A percentile compares a stretch with the other conserved stretches of the same genome.
Conservation (phyloP, 208 protist genomes). For the Acanthamoeba triangularis region DNA sequence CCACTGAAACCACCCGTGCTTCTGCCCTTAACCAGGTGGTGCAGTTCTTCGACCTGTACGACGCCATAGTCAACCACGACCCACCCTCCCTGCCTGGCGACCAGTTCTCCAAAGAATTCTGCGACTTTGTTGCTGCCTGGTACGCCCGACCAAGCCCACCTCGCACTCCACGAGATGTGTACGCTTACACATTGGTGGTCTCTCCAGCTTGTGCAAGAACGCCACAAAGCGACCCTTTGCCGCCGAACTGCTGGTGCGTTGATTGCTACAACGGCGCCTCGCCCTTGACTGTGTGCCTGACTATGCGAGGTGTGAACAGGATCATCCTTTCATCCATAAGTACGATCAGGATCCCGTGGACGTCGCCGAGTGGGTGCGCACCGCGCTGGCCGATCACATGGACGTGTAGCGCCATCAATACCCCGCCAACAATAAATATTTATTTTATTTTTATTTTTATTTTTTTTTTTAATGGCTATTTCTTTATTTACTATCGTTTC, state of each 20-base stretch:
- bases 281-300: not conserved
- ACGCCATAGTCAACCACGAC: conserved; percentile 80
- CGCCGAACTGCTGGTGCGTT: conserved; percentile 32
- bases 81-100: conserved; percentile 62
- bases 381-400: not conserved
- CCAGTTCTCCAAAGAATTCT: conserved; percentile 78
- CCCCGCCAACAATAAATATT: no score
- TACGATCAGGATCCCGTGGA: not conserved
- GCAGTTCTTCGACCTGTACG: conserved; percentile 82
- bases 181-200: not conserved
- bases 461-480: no score
- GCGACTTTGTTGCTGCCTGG: conserved; percentile 63
- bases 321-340: conserved; percentile 51
- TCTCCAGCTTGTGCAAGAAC: conserved; percentile 25
- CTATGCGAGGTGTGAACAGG: not conserved
- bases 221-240: conserved; percentile 67
- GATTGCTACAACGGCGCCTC: not conserved
- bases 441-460: no score
- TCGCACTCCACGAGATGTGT: not conserved
- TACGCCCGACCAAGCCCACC: conserved; percentile 18
- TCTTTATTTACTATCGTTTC: no score
- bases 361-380: conserved; percentile 2
- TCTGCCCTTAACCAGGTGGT: conserved; percentile 51
- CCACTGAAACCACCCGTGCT: not conserved
- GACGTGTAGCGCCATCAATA: not conserved